Percentiles rank a stretch among this genome's conserved stretches.
These are phyloP conservation scores for Closterium sp. DNA, from an alignment of 139 green algal species.

Conservation along the genomic window DNA sequence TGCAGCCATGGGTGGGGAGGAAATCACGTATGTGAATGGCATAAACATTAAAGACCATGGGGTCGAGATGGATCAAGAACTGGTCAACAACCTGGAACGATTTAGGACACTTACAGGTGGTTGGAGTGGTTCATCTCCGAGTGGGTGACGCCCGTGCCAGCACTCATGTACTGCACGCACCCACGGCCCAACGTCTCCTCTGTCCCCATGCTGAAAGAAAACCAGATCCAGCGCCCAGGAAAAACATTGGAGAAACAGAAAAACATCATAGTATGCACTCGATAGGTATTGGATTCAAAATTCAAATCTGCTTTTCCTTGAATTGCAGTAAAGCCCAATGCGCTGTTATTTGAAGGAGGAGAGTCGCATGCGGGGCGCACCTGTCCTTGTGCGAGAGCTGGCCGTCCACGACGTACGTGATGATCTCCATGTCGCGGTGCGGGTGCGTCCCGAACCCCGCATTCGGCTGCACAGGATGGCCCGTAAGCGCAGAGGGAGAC, in stretches of 20 bases:
- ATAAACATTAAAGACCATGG: background rate
- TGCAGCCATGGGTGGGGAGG: background rate
- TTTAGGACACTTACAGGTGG: constrained; percentile 34
- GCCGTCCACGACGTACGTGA: constrained; percentile 47
- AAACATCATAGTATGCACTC: no score
- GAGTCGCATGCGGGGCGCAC: background rate
- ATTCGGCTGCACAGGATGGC: constrained; percentile 25
- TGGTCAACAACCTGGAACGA: background rate
- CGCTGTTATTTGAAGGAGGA: background rate
- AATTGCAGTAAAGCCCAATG: background rate
- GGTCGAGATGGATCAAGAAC: background rate
- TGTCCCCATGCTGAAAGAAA: constrained; percentile 44
- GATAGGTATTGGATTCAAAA: no score
- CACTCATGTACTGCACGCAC: constrained; percentile 54
- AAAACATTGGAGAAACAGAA: no score
- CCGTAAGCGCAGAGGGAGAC: background rate
- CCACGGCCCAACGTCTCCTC: constrained; percentile 40
- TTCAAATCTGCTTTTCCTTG: no score
- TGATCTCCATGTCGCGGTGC: constrained; percentile 55
- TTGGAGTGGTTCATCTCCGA: constrained; percentile 49
- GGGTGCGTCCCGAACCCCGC: constrained; percentile 47
- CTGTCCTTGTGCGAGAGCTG: constrained; percentile 46
- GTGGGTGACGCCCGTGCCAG: constrained; percentile 43
- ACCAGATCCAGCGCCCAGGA: background rate
- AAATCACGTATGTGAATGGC: background rate